Conservation (phyloP, 2,329 filamentous ascomycete genomes). For the Ilyonectria destructans region DNA sequence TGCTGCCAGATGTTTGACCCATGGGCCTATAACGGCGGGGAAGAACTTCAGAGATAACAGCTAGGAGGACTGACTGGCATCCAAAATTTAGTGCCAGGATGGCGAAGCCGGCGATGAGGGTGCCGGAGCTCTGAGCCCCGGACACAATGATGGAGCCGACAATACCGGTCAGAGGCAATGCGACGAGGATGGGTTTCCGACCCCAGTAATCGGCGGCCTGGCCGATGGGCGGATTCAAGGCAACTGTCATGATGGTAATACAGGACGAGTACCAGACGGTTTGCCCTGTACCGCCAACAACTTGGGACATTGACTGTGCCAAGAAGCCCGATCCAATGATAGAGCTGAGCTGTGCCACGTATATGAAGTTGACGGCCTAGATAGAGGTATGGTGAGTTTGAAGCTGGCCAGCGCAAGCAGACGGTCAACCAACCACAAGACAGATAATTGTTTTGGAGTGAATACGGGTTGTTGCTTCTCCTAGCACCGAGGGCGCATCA, state of each 20-base stretch:
- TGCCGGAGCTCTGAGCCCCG: background rate
- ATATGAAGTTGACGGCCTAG: constrained; percentile 19
- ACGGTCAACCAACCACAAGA: constrained; percentile 12
- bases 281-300: constrained; percentile 12
- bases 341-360: constrained; percentile 13
- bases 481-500: constrained; percentile 5
- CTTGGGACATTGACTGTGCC: constrained; percentile 15
- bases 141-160: constrained; percentile 2
- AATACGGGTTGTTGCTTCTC: constrained; percentile 6
- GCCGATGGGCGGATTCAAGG: constrained; percentile 7
- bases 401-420: constrained; percentile 1
- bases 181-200: constrained; percentile 13
- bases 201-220: constrained; percentile 20
- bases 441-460: constrained; percentile 13
- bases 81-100: constrained; percentile 7
- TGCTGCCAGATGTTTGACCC: constrained; percentile 9
- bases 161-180: background rate
- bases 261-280: constrained; percentile 15
- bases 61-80: constrained; percentile 1
- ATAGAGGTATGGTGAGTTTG: constrained; percentile 8
- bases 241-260: constrained; percentile 10
- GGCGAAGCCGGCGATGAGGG: background rate
- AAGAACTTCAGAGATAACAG: constrained; percentile 15
- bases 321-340: constrained; percentile 15
- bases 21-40: constrained; percentile 14